These are phyloP conservation scores for Neofusicoccum laricinum DNA, from an alignment of 2,329 filamentous ascomycete genomes.

Conservation along the genomic window DNA sequence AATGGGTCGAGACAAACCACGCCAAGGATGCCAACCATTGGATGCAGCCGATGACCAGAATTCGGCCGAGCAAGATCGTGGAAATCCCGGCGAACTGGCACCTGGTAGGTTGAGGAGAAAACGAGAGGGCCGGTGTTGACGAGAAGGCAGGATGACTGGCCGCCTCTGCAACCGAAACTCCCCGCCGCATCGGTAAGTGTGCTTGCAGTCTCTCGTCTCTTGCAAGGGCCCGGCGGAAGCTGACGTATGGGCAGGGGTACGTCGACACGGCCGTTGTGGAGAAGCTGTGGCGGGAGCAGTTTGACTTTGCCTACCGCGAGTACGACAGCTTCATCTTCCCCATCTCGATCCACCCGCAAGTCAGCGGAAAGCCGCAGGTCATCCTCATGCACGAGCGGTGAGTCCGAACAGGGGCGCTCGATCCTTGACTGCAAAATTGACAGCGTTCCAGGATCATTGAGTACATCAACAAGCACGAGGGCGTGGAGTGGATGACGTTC, in stretches of 20 bases:
- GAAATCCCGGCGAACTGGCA: conserved; percentile 49
- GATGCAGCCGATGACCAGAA: conserved; percentile 38
- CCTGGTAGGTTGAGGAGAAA: background rate
- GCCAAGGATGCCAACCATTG: conserved; percentile 32
- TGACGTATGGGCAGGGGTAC: conserved; percentile 34
- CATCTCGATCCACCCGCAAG: conserved; percentile 48
- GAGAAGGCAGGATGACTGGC: conserved; percentile 44
- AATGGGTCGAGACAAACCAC: conserved; percentile 29
- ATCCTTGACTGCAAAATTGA: background rate
- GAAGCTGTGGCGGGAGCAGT: conserved; percentile 46
- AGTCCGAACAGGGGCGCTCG: background rate
- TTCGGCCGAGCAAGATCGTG: conserved; percentile 36
- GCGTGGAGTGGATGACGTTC: conserved; percentile 43
- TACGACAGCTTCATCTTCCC: conserved; percentile 48
- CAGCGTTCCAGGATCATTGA: conserved; percentile 35
- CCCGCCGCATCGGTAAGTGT: background rate
- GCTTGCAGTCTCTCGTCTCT: background rate
- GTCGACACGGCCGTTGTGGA: conserved; percentile 43
- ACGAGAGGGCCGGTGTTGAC: background rate
- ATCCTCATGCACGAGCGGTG: conserved; percentile 45
- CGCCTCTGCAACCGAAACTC: conserved; percentile 38
- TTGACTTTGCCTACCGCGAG: conserved; percentile 45
- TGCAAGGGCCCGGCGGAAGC: background rate
- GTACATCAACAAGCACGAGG: conserved; percentile 44
- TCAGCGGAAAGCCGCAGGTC: conserved; percentile 48